Evolutionary conservation across 2,329 filamentous ascomycete species (phyloP).

Genomic region (Ophiosphaerella narmari): DNA sequence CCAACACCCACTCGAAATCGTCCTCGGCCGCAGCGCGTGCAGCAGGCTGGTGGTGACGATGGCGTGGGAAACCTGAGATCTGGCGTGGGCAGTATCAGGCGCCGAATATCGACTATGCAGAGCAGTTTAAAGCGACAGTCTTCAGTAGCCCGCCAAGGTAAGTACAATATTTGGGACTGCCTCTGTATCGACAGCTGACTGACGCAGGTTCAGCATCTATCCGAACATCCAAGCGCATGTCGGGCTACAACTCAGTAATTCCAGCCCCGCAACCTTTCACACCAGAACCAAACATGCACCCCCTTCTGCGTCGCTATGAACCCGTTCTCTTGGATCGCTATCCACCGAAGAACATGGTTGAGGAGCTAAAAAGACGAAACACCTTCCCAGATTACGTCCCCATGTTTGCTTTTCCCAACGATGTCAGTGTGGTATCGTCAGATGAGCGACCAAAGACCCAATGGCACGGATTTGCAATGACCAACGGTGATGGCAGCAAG

Average conservation of each 20-base stretch:
- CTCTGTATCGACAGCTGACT: constrained; percentile 22
- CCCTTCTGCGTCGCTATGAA: constrained; percentile 89
- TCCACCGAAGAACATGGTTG: constrained; percentile 78
- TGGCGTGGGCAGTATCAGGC: constrained; percentile 81
- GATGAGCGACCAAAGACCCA: constrained; percentile 94
- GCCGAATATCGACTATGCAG: constrained; percentile 90
- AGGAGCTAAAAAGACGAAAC: constrained; percentile 79
- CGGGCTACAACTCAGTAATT: constrained; percentile 98
- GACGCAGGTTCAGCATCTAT: constrained; percentile 58
- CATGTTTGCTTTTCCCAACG: constrained; percentile 99
- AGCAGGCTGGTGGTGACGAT: constrained; percentile 57
- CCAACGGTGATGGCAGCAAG: constrained; percentile 86
- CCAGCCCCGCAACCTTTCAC: constrained; percentile 90
- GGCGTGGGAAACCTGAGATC: constrained; percentile 58
- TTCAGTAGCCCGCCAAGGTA: constrained; percentile 73
- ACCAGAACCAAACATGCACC: constrained; percentile 90
- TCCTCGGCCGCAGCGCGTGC: constrained; percentile 78
- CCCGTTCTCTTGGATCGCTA: constrained; percentile 95
- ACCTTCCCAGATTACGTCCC: constrained; percentile 96
- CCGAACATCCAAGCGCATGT: constrained; percentile 84
- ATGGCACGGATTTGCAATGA: constrained; percentile 99
- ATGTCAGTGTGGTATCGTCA: constrained; percentile 94
- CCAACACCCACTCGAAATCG: constrained; percentile 68
- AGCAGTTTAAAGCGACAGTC: constrained; percentile 90
- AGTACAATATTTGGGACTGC: constrained; percentile 43